phyloP scores from a whole-genome alignment of 2,329 filamentous ascomycete species.

The Arthroderma sp. region DNA sequence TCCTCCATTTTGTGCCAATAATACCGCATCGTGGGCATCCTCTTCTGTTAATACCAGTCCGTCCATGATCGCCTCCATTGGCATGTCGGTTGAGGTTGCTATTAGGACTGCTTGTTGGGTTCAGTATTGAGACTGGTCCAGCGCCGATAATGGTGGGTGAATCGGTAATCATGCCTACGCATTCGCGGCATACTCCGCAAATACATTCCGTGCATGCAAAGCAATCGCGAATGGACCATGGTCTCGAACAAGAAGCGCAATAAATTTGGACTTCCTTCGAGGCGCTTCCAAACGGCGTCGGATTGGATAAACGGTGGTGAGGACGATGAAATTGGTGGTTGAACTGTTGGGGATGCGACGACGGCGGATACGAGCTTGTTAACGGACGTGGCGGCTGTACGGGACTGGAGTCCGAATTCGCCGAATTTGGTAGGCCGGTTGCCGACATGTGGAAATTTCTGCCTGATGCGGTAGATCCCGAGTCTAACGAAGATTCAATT shows the following conservation, averaged over 20 bases:
- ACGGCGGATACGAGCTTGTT: slow-evolving; percentile 21
- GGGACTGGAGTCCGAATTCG: slow-evolving; percentile 52
- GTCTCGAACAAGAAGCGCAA: slow-evolving; percentile 71
- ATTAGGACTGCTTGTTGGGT: slow-evolving; percentile 21
- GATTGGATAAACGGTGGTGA: slow-evolving; percentile 30
- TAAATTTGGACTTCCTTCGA: slow-evolving; percentile 62
- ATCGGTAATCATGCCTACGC: slow-evolving; percentile 45
- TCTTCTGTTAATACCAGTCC: slow-evolving; percentile 25
- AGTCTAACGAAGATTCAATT: slow-evolving; percentile 64
- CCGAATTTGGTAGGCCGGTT: slow-evolving; percentile 53
- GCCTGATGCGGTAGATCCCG: slow-evolving; percentile 35
- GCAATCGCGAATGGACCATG: slow-evolving; percentile 65
- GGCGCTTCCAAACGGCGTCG: slow-evolving; percentile 39
- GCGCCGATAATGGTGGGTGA: slow-evolving; percentile 22
- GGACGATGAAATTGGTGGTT: slow-evolving; percentile 27
- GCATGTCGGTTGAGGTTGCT: slow-evolving; percentile 18
- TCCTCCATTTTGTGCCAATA: slow-evolving; percentile 35
- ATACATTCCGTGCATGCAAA: slow-evolving; percentile 96
- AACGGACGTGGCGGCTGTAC: slow-evolving; percentile 24
- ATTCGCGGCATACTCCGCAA: slow-evolving; percentile 78
- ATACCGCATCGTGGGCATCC: slow-evolving; percentile 35
- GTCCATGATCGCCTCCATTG: slow-evolving; percentile 16
- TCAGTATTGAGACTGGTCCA: slow-evolving; percentile 22
- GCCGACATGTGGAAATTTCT: slow-evolving; percentile 59
- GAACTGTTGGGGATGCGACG: slow-evolving; percentile 18